Conservation (phyloP, 306 rosid species). For the Prinsepia uniflora region DNA sequence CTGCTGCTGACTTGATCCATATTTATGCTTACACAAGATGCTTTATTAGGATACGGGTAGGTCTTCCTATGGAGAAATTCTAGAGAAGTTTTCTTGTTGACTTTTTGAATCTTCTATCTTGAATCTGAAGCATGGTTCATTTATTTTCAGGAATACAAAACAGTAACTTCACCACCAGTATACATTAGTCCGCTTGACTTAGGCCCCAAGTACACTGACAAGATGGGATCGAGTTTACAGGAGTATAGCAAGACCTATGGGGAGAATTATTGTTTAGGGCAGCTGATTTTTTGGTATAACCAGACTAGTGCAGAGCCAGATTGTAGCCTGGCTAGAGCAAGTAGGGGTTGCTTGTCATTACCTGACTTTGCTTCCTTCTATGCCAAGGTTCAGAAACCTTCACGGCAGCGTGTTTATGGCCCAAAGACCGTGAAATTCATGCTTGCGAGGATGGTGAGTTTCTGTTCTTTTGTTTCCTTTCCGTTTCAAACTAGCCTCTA, state of each 20-base stretch:
- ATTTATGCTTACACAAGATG: slow-evolving; percentile 80
- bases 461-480: too few species aligned
- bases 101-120: neutral
- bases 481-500: neutral
- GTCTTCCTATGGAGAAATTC: slow-evolving; percentile 16
- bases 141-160: slow-evolving; percentile 64
- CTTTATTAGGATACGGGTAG: slow-evolving; percentile 87
- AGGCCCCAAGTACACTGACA: slow-evolving; percentile 84
- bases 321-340: slow-evolving; percentile 57
- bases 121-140: slow-evolving; percentile 6
- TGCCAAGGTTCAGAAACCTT: slow-evolving; percentile 79
- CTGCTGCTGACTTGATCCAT: slow-evolving; percentile 98
- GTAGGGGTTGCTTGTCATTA: slow-evolving; percentile 84
- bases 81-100: neutral
- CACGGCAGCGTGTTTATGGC: slow-evolving; percentile 82
- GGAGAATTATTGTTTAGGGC: slow-evolving; percentile 92
- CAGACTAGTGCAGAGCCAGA: slow-evolving; percentile 84
- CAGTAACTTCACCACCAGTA: slow-evolving; percentile 92
- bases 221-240: slow-evolving; percentile 71
- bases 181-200: slow-evolving; percentile 97
- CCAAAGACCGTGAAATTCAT: slow-evolving; percentile 82
- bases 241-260: slow-evolving; percentile 86
- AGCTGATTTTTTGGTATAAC: slow-evolving; percentile 95
- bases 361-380: slow-evolving; percentile 90
- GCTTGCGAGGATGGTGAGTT: slow-evolving; percentile 92